Conservation (phyloP, 2,329 filamentous ascomycete species). For the Botryosphaeria dothidea region DNA sequence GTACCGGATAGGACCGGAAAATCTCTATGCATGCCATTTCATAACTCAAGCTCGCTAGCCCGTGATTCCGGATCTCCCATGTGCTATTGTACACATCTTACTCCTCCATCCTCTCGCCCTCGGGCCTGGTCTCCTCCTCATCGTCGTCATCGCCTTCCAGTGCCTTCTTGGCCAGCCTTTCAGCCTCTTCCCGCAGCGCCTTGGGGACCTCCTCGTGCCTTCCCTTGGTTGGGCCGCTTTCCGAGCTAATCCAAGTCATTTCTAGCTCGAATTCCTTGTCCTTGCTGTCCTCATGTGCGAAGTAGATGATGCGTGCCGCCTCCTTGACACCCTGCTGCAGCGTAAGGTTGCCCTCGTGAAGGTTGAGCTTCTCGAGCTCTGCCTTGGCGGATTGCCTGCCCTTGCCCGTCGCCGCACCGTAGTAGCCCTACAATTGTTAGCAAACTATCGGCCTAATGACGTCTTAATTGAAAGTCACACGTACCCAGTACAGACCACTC, state of each 20-base stretch:
- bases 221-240: constrained; percentile 86
- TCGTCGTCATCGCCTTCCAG: constrained; percentile 83
- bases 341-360: constrained; percentile 73
- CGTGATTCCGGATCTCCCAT: constrained; percentile 5
- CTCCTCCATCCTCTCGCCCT: constrained; percentile 84
- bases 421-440: constrained; percentile 69
- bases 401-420: constrained; percentile 95
- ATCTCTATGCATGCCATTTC: constrained; percentile 16
- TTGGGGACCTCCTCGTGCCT: constrained; percentile 91
- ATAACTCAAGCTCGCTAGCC: constrained; percentile 9
- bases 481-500: constrained; percentile 89
- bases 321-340: constrained; percentile 91
- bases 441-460: neutral
- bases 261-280: constrained; percentile 99
- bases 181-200: constrained; percentile 86
- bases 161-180: constrained; percentile 87
- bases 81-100: constrained; percentile 43
- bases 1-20: neutral
- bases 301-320: constrained; percentile 94
- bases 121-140: constrained; percentile 69
- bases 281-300: constrained; percentile 98
- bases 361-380: constrained; percentile 95
- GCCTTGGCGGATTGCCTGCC: constrained; percentile 96
- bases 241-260: constrained; percentile 94
- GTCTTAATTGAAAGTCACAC: constrained; percentile 22